Evolutionary conservation across 495 filamentous ascomycete genomes (phyloP), one percentile per base, ranked within the genome.

Genomic region (Choiromyces venosus): DNA sequence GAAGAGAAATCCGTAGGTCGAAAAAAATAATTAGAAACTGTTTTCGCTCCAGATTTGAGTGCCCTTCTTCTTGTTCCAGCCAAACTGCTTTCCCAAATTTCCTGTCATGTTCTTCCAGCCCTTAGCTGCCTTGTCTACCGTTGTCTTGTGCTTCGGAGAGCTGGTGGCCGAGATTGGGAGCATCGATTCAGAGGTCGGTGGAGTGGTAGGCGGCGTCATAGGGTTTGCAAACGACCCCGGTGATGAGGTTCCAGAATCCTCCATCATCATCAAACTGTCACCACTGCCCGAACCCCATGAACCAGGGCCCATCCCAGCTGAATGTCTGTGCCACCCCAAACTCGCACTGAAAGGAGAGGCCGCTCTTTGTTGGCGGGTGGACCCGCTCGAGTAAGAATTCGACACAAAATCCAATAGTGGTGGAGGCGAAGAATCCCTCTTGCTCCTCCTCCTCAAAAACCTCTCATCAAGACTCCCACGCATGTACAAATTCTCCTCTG

Each of bases 141-240:
- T 74, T 71, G 67, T 80, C 65, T 65, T 74, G 65, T 77, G 74
- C n/a, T 76, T 77, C 29, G 75, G 75, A 7, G 87, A 84, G 79
- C 86, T 87, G 44, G 88, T 87, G 64, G 84, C 83, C 81, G 81
- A 85, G 83, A n/a, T 80, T 73, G 82, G 84, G 82, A 82, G 87
- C 74, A 82, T 87, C 85, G 81, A 87, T 84, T 88, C 85, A 0
- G 85, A 86, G 33, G 89, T 91, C 8, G 93, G 92, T 12, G 93
- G 93, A 7, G 93, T 94, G 10, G 89, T 93, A 3, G 93, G 93
- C 21, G 93, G 93, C n/a, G 93, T 96, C 90, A 95, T 93, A 0
- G 90, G 92, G n/a, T 65, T 71, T 76, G 92, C 91, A 65, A 83
- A 80, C 16, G 75, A 82, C 7, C 85, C 80, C 38, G 86, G 85